Base-by-base conservation (phyloP, 2,329 filamentous ascomycete species). In the Apiospora kogelbergensis region DNA sequence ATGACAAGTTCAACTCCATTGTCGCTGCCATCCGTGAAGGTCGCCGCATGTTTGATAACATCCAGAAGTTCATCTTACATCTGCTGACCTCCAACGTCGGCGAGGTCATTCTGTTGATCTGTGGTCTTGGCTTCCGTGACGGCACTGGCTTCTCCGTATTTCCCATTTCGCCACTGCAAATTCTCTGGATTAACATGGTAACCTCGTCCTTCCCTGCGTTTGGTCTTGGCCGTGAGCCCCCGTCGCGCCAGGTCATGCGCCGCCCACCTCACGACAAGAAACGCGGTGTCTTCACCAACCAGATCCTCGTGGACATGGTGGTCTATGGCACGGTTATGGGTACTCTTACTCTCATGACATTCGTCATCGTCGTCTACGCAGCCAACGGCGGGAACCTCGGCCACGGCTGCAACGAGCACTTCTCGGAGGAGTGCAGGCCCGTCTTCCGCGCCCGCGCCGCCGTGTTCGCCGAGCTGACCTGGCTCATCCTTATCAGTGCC, bases 161-260 rank as follows among this genome's bases (percentile, higher is more conserved):
- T 79, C 94, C 94, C 5, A 88, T 97, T 60, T 90, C 93, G 0
- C 93, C 94, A 0, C 89, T 97, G 13, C 91, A 97, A 75, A 95
- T 97, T 71, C 87, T 97, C 70, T 97, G 93, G 94, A 93, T 97
- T 79, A 97, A 97, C 80, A 95, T 97, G 92, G 88, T 96, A 68
- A 97, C 94, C 0, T 95, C 93, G 48, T 93, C 91, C 1, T 89
- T 96, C 79, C 94, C 94, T 1, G 94, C 95, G 69, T 96, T 97
- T 83, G 94, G 94, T 57, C 88, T 97, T 0, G 93, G 94, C 24
- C 91, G 94, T 73, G 94, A 97, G 79, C 82, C 86, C 60, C 93
- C 93, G 0, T 88, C 90, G 0, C 86, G 88, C 1, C 92, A 95
- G 76, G 90, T 97, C 71, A 93, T 97, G 88, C 83, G 86, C 71